A percentile compares a stretch with the other conserved stretches of the same genome.
Conservation (phyloP, 2,329 filamentous ascomycete genomes). For the Paecilomyces formosus region DNA sequence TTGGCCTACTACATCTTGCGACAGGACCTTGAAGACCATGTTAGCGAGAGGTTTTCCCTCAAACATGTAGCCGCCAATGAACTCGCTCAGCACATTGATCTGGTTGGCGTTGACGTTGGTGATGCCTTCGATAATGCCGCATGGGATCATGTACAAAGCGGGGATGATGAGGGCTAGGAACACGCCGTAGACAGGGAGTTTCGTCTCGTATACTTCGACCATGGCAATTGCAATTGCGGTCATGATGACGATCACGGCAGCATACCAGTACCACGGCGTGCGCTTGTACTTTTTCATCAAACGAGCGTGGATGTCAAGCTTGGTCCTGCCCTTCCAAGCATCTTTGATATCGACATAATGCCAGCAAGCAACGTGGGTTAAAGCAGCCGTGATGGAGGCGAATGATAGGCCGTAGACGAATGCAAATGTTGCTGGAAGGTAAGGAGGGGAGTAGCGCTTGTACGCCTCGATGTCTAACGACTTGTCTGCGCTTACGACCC, state of each 20-base stretch:
- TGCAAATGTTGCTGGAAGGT: slow-evolving; percentile 51
- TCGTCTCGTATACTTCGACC: slow-evolving; percentile 36
- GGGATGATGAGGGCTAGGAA: slow-evolving; percentile 36
- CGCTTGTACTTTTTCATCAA: slow-evolving; percentile 32
- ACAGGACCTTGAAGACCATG: slow-evolving; percentile 40
- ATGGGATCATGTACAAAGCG: slow-evolving; percentile 36
- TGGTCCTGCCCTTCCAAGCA: slow-evolving; percentile 24
- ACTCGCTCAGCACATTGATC: slow-evolving; percentile 37
- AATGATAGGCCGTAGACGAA: slow-evolving; percentile 53
- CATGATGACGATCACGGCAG: slow-evolving; percentile 24
- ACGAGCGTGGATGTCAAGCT: slow-evolving; percentile 35
- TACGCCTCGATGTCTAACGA: slow-evolving; percentile 54
- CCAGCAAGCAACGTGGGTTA: slow-evolving; percentile 22
- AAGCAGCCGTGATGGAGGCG: slow-evolving; percentile 51
- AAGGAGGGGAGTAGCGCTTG: slow-evolving; percentile 56
- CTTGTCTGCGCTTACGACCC: slow-evolving; percentile 46
- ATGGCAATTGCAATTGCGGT: slow-evolving; percentile 22
- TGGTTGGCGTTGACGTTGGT: slow-evolving; percentile 39
- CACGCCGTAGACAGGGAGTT: slow-evolving; percentile 37
- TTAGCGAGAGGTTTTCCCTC: slow-evolving; percentile 38
- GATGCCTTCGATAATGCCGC: slow-evolving; percentile 38
- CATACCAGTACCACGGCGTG: slow-evolving; percentile 39
- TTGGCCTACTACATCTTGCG: slow-evolving; percentile 37
- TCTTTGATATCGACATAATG: slow-evolving; percentile 22
- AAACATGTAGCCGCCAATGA: slow-evolving; percentile 40